Conservation (phyloP, 257 asterid genomes). For the Apocynum venetum region DNA sequence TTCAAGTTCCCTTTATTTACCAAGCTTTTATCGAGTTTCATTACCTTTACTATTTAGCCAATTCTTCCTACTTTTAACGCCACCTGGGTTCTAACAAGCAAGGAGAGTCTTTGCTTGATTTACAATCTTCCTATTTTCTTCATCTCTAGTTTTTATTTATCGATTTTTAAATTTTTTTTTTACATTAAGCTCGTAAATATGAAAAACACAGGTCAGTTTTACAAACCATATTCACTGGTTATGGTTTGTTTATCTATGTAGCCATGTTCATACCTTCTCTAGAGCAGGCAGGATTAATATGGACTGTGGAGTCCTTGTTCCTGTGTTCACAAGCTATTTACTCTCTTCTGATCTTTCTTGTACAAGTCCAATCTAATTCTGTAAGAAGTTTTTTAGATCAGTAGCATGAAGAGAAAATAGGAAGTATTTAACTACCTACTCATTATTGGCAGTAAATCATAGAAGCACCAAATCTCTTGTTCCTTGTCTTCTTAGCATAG, state of each 20-base stretch:
- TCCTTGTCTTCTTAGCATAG: not conserved
- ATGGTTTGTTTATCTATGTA: not conserved
- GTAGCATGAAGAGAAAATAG: not conserved
- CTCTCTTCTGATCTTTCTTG: not conserved
- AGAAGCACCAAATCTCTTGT: not conserved
- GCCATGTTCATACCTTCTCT: not conserved
- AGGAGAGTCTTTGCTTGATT: not conserved
- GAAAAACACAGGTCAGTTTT: not conserved
- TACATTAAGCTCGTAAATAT: not conserved
- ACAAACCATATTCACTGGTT: not conserved
- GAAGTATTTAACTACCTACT: not conserved
- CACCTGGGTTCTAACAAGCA: not conserved
- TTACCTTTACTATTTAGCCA: slow-evolving; percentile 31
- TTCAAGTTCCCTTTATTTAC: slow-evolving; percentile 31
- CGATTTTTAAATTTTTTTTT: not conserved
- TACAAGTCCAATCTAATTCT: not conserved
- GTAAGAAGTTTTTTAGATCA: not conserved
- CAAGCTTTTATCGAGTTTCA: slow-evolving; percentile 38
- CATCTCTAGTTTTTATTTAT: not conserved
- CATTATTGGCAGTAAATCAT: not conserved
- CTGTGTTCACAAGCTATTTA: not conserved
- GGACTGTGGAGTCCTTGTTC: not conserved
- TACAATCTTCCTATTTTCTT: not conserved
- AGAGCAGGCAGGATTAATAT: not conserved
- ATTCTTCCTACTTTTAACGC: slow-evolving; percentile 13